Base-by-base conservation (phyloP, 1,284 basidiomycete species). In the Melampsora larici-populina region DNA sequence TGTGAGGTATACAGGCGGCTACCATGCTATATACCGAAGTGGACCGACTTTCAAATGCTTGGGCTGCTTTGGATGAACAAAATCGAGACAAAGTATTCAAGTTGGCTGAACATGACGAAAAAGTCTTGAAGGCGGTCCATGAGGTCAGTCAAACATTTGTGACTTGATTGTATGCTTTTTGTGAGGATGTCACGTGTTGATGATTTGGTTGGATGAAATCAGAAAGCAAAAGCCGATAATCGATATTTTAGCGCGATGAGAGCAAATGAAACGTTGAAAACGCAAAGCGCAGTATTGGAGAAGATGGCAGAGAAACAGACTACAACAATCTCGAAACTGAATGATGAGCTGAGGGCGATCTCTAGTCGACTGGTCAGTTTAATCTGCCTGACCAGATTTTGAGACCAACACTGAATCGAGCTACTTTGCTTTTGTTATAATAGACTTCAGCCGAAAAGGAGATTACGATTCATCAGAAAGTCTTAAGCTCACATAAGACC, bases 151-250 rank as follows among this genome's bases (percentile, higher is more conserved):
- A 13, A 36, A 17, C 67, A 6, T 7, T 58, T 21, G n/a, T 21
- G 15, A 29, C 64, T 68, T 24, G 17, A 21, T 73, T 69, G 13
- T 11, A 26, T 78, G n/a, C 58, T 70, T 78, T 26, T 78, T 46
- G 40, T 55, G 29, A 71, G 24, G 17, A 31, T 72, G 17, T 58
- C 21, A n/a, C 26, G 7, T 15, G 7, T 58, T 24, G 13, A 17
- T 18, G 51, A 36, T 36, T 13, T 43, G 40, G 1, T 43, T 13
- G 40, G 40, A 43, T 24, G 21, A 7, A 58, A 13, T 6, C 81
- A 91, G 89, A 91, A 89, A 90, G 92, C 93, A 17, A 97, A 96
- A 85, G 90, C 92, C 26, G 95, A 98, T 81, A 97, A 94, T 86
- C 97, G 94, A 85, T 98, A 90, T 84, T 98, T 91, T 83, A 89